Evolutionary conservation across 2,329 filamentous ascomycete genomes (phyloP).

Genomic region (Rhynchosporium graminicola): DNA sequence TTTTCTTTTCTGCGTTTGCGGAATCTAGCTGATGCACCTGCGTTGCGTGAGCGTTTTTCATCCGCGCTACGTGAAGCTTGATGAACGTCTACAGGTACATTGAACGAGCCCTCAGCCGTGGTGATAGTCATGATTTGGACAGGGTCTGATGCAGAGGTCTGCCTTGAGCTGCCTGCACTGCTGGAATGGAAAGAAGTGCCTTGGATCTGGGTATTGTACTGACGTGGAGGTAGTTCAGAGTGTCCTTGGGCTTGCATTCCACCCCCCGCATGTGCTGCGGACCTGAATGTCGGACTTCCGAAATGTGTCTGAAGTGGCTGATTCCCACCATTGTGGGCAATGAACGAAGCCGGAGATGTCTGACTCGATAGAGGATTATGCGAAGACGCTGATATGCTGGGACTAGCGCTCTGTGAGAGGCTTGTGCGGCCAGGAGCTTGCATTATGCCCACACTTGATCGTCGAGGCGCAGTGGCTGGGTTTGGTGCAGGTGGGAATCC

Average conservation of each 20-base stretch:
- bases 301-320: constrained; percentile 35
- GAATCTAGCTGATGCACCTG: constrained; percentile 81
- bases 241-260: constrained; percentile 38
- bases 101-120: constrained; percentile 55
- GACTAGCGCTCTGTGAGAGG: constrained; percentile 46
- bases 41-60: constrained; percentile 83
- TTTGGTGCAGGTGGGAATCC: constrained; percentile 44
- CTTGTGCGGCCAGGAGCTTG: constrained; percentile 44
- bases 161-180: constrained; percentile 37
- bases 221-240: constrained; percentile 39
- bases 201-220: constrained; percentile 39
- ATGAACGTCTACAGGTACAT: constrained; percentile 75
- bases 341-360: constrained; percentile 41
- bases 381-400: constrained; percentile 50
- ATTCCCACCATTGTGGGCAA: constrained; percentile 32
- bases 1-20: constrained; percentile 80
- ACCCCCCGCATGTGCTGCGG: constrained; percentile 36
- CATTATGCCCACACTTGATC: constrained; percentile 40
- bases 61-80: constrained; percentile 81
- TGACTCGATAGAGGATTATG: constrained; percentile 46
- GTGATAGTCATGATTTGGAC: constrained; percentile 42
- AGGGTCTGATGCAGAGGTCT: constrained; percentile 39
- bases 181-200: constrained; percentile 37
- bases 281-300: constrained; percentile 36
- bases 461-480: constrained; percentile 39